Percentiles rank a stretch among this genome's conserved stretches.
phyloP scores from a whole-genome alignment of 1,284 basidiomycete species.

The Rhodotorula sp. region DNA sequence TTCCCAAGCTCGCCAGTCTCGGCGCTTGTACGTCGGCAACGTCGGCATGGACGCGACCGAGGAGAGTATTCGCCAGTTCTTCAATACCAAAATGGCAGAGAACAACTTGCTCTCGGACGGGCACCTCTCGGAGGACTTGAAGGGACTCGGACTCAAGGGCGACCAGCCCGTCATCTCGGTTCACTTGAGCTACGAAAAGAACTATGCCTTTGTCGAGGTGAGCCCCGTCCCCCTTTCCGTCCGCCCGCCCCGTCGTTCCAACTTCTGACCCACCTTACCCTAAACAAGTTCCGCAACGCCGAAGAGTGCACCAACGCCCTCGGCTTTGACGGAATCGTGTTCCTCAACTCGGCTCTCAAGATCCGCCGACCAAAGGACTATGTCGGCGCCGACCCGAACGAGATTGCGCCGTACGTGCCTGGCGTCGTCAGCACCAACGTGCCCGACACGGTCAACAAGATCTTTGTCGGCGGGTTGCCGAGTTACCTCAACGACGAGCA shows the following conservation, averaged over 20 bases:
- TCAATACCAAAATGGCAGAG: conserved; percentile 93
- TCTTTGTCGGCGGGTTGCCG: conserved; percentile 95
- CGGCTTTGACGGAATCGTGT: conserved; percentile 95
- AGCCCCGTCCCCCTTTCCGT: conserved; percentile 34
- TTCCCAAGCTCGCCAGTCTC: conserved; percentile 73
- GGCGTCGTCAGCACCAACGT: conserved; percentile 95
- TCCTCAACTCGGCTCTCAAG: conserved; percentile 86
- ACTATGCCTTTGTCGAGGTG: conserved; percentile 95
- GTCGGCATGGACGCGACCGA: conserved; percentile 91
- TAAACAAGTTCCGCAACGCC: conserved; percentile 83
- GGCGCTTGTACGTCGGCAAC: conserved; percentile 92
- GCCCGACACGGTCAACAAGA: conserved; percentile 95
- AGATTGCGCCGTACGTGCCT: conserved; percentile 72
- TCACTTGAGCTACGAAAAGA: conserved; percentile 96
- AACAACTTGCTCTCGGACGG: conserved; percentile 57
- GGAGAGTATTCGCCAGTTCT: conserved; percentile 82
- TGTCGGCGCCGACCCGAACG: conserved; percentile 60
- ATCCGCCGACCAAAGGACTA: conserved; percentile 98
- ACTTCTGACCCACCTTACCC: background rate
- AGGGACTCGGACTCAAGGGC: conserved; percentile 36
- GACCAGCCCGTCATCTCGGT: conserved; percentile 75
- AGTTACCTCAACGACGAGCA: conserved; percentile 95
- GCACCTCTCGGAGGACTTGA: conserved; percentile 40
- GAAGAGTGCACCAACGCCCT: conserved; percentile 95
- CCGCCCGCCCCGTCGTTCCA: background rate